Conservation (phyloP, 2,329 filamentous ascomycete genomes). For the Diaporthe capsici region DNA sequence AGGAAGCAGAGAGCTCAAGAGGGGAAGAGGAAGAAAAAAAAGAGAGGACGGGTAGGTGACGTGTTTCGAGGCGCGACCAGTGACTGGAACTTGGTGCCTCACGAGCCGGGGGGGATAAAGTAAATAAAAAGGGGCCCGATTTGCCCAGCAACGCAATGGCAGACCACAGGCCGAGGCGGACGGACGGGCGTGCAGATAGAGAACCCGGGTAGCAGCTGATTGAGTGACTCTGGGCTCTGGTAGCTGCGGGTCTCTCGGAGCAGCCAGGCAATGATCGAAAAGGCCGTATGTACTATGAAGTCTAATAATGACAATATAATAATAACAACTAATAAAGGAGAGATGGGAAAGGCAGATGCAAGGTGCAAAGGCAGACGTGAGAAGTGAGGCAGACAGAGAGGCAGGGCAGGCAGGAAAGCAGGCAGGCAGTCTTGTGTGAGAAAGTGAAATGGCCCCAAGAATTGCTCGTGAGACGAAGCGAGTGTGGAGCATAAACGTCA, state of each 20-base stretch:
- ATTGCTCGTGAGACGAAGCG: conserved; percentile 40
- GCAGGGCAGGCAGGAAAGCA: not conserved
- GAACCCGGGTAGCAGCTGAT: not conserved
- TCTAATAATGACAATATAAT: conserved; percentile 19
- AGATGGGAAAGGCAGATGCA: not conserved
- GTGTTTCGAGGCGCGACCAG: conserved; percentile 32
- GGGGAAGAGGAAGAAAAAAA: conserved; percentile 4
- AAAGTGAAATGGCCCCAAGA: conserved; percentile 28
- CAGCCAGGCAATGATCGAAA: conserved; percentile 5
- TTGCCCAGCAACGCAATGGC: conserved; percentile 31
- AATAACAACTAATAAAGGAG: conserved; percentile 6
- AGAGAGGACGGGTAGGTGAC: conserved; percentile 28
- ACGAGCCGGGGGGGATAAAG: conserved; percentile 35
- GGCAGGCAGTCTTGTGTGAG: conserved; percentile 17
- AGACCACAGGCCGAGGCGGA: conserved; percentile 12
- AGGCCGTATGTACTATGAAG: not conserved
- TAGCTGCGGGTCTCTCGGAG: conserved; percentile 21
- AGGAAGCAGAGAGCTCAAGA: conserved; percentile 20
- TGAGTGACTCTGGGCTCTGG: not conserved
- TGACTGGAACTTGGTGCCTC: conserved; percentile 40
- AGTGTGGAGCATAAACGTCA: conserved; percentile 39
- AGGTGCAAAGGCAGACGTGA: not conserved
- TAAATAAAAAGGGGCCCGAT: conserved; percentile 38
- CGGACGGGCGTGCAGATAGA: conserved; percentile 12
- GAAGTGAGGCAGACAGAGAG: not conserved